Percentiles rank a stretch among this genome's conserved stretches.
These are phyloP conservation scores for Scheffersomyces quercinus DNA, from an alignment of 1,139 yeast genomes.

Conservation along the genomic window DNA sequence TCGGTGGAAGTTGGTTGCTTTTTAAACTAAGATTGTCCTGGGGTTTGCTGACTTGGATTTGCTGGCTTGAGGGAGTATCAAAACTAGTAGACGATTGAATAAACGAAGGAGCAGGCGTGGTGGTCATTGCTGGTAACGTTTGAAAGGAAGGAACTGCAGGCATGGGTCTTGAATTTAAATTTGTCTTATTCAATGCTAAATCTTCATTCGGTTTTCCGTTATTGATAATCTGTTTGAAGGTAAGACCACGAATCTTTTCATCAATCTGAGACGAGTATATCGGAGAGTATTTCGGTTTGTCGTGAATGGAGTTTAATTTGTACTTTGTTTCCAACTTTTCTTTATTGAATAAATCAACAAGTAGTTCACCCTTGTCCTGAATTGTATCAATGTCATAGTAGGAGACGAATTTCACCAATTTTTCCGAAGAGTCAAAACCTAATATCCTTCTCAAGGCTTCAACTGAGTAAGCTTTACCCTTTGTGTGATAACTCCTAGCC, in stretches of 20 bases:
- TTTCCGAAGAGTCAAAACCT: conserved; percentile 64
- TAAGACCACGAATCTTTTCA: conserved; percentile 38
- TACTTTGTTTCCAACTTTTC: conserved; percentile 46
- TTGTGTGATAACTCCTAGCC: conserved; percentile 67
- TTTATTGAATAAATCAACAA: conserved; percentile 59
- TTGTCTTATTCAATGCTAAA: conserved; percentile 17
- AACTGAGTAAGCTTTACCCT: conserved; percentile 64
- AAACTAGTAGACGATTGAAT: background rate
- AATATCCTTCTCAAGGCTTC: conserved; percentile 49
- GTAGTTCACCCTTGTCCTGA: conserved; percentile 31
- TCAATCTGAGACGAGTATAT: conserved; percentile 59
- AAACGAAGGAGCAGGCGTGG: background rate
- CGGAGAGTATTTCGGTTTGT: conserved; percentile 55
- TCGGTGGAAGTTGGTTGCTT: background rate
- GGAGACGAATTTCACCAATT: conserved; percentile 56
- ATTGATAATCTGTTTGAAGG: conserved; percentile 35
- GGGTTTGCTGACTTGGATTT: background rate
- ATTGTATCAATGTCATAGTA: conserved; percentile 62
- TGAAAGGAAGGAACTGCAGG: background rate
- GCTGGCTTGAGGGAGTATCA: background rate
- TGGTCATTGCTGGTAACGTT: background rate
- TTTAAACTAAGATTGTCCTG: background rate
- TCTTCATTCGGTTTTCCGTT: conserved; percentile 36
- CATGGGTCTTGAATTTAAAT: conserved; percentile 1
- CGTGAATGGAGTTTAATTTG: conserved; percentile 41